Conservation (phyloP, 306 rosid genomes). For the Abrus precatorius region DNA sequence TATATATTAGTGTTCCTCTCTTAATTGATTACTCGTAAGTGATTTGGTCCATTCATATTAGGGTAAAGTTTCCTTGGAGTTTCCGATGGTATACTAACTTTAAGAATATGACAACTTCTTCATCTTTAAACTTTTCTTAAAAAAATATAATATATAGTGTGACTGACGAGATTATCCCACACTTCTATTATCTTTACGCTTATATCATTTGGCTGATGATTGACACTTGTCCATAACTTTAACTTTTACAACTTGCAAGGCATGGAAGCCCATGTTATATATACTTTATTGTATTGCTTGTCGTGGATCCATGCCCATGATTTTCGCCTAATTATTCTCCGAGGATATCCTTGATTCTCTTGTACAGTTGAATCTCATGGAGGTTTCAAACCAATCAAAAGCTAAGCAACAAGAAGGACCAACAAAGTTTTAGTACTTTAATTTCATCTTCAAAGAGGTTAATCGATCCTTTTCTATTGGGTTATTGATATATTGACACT, state of each 20-base stretch:
- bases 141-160: neutral
- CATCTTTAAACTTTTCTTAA: neutral
- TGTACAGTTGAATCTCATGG: constrained; percentile 24
- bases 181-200: neutral
- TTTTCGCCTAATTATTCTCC: constrained; percentile 43
- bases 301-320: constrained; percentile 27
- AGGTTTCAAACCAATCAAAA: constrained; percentile 50
- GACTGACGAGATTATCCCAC: neutral
- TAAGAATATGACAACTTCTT: constrained; percentile 1
- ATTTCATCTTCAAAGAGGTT: too few relatives aligned
- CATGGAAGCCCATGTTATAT: neutral
- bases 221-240: constrained; percentile 54
- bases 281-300: neutral
- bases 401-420: constrained; percentile 5
- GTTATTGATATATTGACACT: too few relatives aligned
- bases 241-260: constrained; percentile 11
- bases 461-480: too few relatives aligned
- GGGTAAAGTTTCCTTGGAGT: neutral
- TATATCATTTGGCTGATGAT: constrained; percentile 52
- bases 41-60: neutral
- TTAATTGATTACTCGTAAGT: neutral
- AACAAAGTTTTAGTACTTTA: neutral
- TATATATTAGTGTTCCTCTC: neutral
- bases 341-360: constrained; percentile 20
- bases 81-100: neutral